These are phyloP conservation scores for Populus trichocarpa DNA, from an alignment of 441 rosid species.

Conservation along the genomic window DNA sequence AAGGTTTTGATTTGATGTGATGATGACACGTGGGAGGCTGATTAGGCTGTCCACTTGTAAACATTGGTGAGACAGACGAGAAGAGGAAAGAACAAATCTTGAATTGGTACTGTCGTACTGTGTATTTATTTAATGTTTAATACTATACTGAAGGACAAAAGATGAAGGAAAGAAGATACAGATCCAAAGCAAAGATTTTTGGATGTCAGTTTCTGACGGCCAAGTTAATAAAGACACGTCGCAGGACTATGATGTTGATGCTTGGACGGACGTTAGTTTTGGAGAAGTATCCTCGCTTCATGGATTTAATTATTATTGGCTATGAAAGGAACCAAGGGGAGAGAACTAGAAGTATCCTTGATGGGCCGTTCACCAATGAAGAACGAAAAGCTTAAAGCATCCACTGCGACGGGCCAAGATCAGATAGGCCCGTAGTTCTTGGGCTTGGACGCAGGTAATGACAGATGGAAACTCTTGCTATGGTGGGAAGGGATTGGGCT, in stretches of 20 bases:
- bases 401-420: not conserved
- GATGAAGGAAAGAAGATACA: not conserved
- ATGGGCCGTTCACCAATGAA: not conserved
- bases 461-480: no score
- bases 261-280: not conserved
- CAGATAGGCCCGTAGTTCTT: no score
- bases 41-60: slow-evolving; percentile 2
- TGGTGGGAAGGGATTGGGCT: no score
- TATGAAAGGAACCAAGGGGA: no score
- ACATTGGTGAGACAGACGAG: no score
- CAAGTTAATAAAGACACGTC: not conserved
- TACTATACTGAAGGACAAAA: not conserved
- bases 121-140: not conserved
- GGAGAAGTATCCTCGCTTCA: no score
- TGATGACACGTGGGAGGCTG: slow-evolving; percentile 12
- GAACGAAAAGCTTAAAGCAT: not conserved
- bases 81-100: not conserved
- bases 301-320: no score
- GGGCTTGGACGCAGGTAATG: not conserved
- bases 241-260: not conserved
- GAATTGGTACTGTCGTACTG: not conserved
- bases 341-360: not conserved
- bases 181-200: not conserved
- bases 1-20: not conserved
- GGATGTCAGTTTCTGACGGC: not conserved